A percentile compares a stretch with the other conserved stretches of the same genome.
These are phyloP conservation scores for Pseudopithomyces chartarum DNA, from an alignment of 2,329 filamentous ascomycete genomes.

Conservation along the genomic window DNA sequence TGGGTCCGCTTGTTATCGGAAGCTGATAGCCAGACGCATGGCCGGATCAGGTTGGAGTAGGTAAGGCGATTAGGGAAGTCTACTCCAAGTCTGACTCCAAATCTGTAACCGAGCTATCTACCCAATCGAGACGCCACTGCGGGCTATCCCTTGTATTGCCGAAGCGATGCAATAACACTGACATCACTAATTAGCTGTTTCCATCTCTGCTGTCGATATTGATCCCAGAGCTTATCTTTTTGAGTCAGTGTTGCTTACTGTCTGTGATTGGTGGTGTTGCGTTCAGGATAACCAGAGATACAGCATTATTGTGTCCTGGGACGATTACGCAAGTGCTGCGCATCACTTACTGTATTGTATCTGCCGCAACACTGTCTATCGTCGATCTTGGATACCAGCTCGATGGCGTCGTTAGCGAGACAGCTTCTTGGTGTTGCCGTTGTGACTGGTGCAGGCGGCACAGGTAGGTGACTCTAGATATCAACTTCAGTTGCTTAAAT, in stretches of 20 bases:
- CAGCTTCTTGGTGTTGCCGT: slow-evolving; percentile 37
- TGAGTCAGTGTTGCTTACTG: no score
- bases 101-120: neutral
- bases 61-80: neutral
- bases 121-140: neutral
- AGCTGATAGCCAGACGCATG: no score
- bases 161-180: neutral
- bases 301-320: no score
- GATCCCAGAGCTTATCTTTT: neutral
- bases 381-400: neutral
- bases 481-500: neutral
- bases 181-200: neutral
- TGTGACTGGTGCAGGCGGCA: slow-evolving; percentile 42
- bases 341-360: no score
- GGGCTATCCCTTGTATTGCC: neutral
- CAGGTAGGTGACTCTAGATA: slow-evolving; percentile 23
- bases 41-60: neutral
- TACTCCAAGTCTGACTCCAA: slow-evolving; percentile 6
- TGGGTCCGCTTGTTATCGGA: neutral
- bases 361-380: neutral
- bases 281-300: no score
- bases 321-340: no score
- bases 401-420: slow-evolving; percentile 21
- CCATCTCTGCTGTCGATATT: no score
- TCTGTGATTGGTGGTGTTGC: no score